Percentiles rank a stretch among this genome's conserved stretches.
phyloP scores from a whole-genome alignment of 768 basidiomycete species.

The Amyloporia xantha region DNA sequence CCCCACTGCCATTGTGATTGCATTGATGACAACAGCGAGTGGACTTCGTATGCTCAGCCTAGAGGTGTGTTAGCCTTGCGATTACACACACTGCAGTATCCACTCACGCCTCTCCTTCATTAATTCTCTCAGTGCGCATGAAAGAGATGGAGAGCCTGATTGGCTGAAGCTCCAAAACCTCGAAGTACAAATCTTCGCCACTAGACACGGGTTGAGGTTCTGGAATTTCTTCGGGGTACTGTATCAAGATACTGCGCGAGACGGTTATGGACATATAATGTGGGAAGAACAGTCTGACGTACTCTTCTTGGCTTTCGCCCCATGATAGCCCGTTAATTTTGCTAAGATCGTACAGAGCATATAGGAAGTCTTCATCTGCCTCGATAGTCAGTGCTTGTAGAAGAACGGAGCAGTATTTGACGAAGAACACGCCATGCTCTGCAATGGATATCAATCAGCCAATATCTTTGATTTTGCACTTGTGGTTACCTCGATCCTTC shows the following conservation, averaged over 20 bases:
- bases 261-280: conserved; percentile 1
- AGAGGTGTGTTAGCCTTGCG: no score
- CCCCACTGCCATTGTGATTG: conserved; percentile 92
- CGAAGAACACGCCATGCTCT: conserved; percentile 98
- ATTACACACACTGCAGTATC: no score
- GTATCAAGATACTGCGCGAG: conserved; percentile 57
- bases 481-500: conserved; percentile 80
- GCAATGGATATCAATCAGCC: conserved; percentile 2
- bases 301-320: conserved; percentile 77
- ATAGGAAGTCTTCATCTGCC: conserved; percentile 95
- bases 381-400: conserved; percentile 93
- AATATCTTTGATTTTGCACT: background rate
- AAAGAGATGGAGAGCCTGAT: conserved; percentile 90
- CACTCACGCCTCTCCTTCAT: conserved; percentile 85
- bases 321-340: conserved; percentile 90
- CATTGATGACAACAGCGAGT: conserved; percentile 87
- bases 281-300: conserved; percentile 22
- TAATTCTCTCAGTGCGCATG: conserved; percentile 93
- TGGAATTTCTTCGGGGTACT: conserved; percentile 57
- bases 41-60: conserved; percentile 84
- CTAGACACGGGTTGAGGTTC: conserved; percentile 61
- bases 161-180: conserved; percentile 90
- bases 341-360: conserved; percentile 84
- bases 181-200: conserved; percentile 88
- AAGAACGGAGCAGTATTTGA: conserved; percentile 94